phyloP scores from a whole-genome alignment of 441 rosid genomes.

The Theobroma grandiflorum region DNA sequence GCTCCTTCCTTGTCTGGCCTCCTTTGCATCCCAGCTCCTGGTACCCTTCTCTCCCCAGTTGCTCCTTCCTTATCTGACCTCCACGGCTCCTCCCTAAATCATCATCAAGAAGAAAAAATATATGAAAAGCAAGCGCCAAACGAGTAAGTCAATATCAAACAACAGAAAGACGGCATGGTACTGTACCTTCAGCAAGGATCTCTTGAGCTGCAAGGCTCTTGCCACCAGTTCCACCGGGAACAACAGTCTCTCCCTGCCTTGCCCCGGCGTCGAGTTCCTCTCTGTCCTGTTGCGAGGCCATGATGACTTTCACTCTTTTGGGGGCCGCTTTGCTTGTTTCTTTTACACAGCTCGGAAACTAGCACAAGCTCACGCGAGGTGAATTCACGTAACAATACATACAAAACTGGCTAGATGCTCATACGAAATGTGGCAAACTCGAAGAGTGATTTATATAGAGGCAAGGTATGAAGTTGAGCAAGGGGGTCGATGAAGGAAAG shows the following conservation, averaged over 20 bases:
- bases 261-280: slow-evolving; percentile 48
- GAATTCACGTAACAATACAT: not conserved
- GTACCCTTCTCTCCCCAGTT: slow-evolving; percentile 41
- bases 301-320: slow-evolving; percentile 18
- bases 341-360: not conserved
- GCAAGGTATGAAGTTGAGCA: slow-evolving; percentile 3
- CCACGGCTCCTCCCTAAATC: slow-evolving; percentile 54
- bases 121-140: not conserved
- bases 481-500: slow-evolving; percentile 8
- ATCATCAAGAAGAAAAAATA: not conserved
- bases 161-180: not conserved
- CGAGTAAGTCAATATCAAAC: not conserved
- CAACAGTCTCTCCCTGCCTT: slow-evolving; percentile 53
- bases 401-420: slow-evolving; percentile 18
- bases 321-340: not conserved
- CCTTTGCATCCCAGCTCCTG: slow-evolving; percentile 40
- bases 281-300: slow-evolving; percentile 50
- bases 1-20: slow-evolving; percentile 49
- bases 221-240: slow-evolving; percentile 60
- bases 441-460: not conserved
- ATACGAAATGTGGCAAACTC: slow-evolving; percentile 17
- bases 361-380: not conserved
- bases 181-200: slow-evolving; percentile 53
- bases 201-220: slow-evolving; percentile 59
- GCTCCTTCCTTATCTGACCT: slow-evolving; percentile 46